Conservation (phyloP, 2,329 filamentous ascomycete genomes). For the Monosporascus sp. region DNA sequence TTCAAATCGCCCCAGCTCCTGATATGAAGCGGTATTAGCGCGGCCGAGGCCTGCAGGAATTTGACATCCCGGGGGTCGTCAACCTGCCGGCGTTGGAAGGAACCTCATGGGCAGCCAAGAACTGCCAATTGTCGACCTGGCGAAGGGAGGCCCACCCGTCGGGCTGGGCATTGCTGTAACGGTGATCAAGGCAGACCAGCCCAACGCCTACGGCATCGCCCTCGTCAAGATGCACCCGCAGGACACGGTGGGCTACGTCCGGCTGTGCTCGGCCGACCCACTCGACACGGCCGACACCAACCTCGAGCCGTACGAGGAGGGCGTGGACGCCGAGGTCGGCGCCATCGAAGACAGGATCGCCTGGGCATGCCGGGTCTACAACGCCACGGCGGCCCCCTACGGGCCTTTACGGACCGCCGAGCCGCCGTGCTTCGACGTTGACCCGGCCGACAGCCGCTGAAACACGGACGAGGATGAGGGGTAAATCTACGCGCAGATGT, state of each 20-base stretch:
- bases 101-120: slow-evolving; percentile 41
- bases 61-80: slow-evolving; percentile 36
- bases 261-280: slow-evolving; percentile 53
- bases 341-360: slow-evolving; percentile 42
- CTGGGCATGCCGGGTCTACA: slow-evolving; percentile 14
- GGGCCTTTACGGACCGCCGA: slow-evolving; percentile 5
- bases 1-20: slow-evolving; percentile 46
- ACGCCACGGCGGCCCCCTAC: neutral
- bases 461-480: slow-evolving; percentile 20
- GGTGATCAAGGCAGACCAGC: slow-evolving; percentile 13
- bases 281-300: slow-evolving; percentile 58
- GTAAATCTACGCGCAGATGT: slow-evolving; percentile 36
- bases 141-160: slow-evolving; percentile 1
- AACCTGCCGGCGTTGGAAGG: slow-evolving; percentile 41
- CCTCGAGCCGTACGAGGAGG: slow-evolving; percentile 51
- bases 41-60: slow-evolving; percentile 30
- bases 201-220: slow-evolving; percentile 26
- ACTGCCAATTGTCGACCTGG: slow-evolving; percentile 24
- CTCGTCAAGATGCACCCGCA: slow-evolving; percentile 34
- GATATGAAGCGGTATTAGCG: slow-evolving; percentile 42
- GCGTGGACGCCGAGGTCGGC: slow-evolving; percentile 38
- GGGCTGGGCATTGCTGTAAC: neutral
- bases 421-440: slow-evolving; percentile 7
- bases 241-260: slow-evolving; percentile 56
- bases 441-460: slow-evolving; percentile 1